phyloP scores from a whole-genome alignment of 768 basidiomycete species.

The Termitomyces sp. region DNA sequence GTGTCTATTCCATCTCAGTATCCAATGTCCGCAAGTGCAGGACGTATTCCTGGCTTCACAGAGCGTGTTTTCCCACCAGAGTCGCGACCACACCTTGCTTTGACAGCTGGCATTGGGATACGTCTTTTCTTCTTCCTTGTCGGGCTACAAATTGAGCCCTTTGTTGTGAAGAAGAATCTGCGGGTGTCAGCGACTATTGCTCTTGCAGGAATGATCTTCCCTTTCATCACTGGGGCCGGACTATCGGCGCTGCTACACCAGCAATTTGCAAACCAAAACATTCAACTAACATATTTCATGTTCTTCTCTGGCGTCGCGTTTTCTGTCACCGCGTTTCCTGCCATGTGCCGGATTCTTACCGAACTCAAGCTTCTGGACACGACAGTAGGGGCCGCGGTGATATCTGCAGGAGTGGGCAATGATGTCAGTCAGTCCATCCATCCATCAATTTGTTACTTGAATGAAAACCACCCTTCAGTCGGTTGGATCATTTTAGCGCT shows the following conservation, averaged over 20 bases:
- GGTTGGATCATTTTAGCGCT: conserved; percentile 88
- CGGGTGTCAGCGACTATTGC: conserved; percentile 64
- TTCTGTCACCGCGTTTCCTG: conserved; percentile 83
- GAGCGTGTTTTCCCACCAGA: conserved; percentile 71
- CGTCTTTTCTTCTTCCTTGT: conserved; percentile 89
- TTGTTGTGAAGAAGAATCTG: conserved; percentile 71
- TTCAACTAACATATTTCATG: conserved; percentile 85
- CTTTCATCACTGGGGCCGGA: conserved; percentile 80
- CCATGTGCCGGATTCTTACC: conserved; percentile 80
- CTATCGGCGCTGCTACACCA: conserved; percentile 60
- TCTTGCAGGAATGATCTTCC: conserved; percentile 77
- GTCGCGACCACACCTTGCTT: conserved; percentile 72
- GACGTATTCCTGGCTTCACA: conserved; percentile 87
- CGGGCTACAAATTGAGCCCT: conserved; percentile 83
- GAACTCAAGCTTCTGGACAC: conserved; percentile 91
- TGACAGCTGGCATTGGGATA: conserved; percentile 85
- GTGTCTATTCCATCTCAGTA: background rate
- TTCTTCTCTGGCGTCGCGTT: conserved; percentile 91
- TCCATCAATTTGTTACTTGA: background rate
- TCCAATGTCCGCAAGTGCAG: background rate
- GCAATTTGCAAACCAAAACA: conserved; percentile 58
- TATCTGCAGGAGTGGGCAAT: conserved; percentile 88
- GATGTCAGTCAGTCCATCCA: conserved; percentile 46
- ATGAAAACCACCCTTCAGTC: conserved; percentile 24
- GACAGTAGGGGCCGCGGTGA: conserved; percentile 84